Evolutionary conservation across 1,284 basidiomycete genomes (phyloP), one percentile per base, ranked within the genome.

Genomic region (Peniophora sp.): DNA sequence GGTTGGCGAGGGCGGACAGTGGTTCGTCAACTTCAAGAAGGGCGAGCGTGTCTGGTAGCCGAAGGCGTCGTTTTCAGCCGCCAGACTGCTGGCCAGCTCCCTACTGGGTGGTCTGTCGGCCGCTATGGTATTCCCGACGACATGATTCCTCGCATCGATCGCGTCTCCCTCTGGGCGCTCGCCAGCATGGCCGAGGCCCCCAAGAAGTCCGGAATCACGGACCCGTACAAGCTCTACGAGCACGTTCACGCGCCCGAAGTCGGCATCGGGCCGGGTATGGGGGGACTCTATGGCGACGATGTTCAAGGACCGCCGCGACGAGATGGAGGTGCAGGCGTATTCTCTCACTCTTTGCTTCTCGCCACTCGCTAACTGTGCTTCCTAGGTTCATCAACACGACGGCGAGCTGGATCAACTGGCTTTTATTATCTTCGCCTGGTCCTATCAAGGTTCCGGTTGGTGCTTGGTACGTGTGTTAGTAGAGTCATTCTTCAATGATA

Each of bases 401-500:
- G 41, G 93, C 97, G 52, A 97, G 96, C 51, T 99, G 96, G 97
- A 80, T 97, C 64, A 98, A 99, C 70, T 69, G 99, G 43, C 76
- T 99, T 11, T 78, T 98, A 9, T 70, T 98, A 66, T 97, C 95
- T 1, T 95, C 95, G 2, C 90, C 88, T 60, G 96, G 96, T 52
- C 96, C 96, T 6, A 92, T 99, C 71, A 98, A 98, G 76, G 97
- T 97, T 60, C 95, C 96, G 46, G 97, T 99, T 55, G 96, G 97
- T 58, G 97, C 97, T 56, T 99, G 96, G 88, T 91, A 65, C 61
- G 82, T 32, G 24, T 14, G 34, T 46, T 50, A 20, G 12, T n/a
- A n/a, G n/a, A n/a, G n/a, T n/a, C n/a, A 24, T 24, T 57, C 94
- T 24, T 10, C 17, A 3, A 27, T 46, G 22, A 56, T 47, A 32